A percentile compares a stretch with the other conserved stretches of the same genome.
phyloP scores from a whole-genome alignment of 164 flowering plant genomes.

The Amborella trichopoda region DNA sequence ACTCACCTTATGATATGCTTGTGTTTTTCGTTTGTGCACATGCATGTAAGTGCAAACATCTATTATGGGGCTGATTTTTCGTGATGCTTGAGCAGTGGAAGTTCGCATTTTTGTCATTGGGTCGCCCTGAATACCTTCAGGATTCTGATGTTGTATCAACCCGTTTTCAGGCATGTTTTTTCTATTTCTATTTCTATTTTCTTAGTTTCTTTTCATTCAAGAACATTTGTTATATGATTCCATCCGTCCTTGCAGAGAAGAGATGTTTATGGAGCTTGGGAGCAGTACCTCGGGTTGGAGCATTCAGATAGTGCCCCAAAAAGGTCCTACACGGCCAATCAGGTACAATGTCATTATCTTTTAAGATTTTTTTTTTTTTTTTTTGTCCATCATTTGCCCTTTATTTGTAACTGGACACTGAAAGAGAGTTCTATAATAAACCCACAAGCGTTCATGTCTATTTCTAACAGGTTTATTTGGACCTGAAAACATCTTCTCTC shows the following conservation, averaged over 20 bases:
- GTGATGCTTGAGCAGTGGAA: constrained; percentile 56
- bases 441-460: not conserved
- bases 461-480: not conserved
- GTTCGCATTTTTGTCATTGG: constrained; percentile 78
- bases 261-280: constrained; percentile 99
- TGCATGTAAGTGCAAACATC: not conserved
- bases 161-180: constrained; percentile 67
- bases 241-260: constrained; percentile 39
- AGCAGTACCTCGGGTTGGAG: constrained; percentile 93
- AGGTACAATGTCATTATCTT: constrained; percentile 25
- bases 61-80: not conserved
- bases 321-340: constrained; percentile 72
- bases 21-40: not conserved
- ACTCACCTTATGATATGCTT: not conserved
- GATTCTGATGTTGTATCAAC: constrained; percentile 66
- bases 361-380: not conserved
- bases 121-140: constrained; percentile 81
- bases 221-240: not conserved
- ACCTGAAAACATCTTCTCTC: constrained; percentile 1
- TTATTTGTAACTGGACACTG: not conserved
- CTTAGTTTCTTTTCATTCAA: not conserved
- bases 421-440: not conserved
- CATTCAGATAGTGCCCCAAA: constrained; percentile 88
- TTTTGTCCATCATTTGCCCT: not conserved
- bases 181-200: not conserved